Evolutionary conservation across 2,329 filamentous ascomycete species (phyloP), one percentile per base, ranked within the genome.

Genomic region (Penicillium sp.): DNA sequence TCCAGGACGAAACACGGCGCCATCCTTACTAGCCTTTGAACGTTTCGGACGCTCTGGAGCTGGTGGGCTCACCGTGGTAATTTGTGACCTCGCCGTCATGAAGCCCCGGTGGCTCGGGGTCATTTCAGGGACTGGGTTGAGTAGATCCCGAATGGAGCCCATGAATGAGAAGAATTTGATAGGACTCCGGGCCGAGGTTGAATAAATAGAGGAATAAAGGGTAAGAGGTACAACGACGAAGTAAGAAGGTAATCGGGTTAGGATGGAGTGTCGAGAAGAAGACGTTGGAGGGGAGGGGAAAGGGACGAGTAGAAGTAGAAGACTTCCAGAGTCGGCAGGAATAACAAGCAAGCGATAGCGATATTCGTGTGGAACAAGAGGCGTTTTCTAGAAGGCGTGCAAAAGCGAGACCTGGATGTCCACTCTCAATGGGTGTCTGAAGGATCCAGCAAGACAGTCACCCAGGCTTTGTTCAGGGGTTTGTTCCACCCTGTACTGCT

Each of bases 21-120:
- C 83, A 68, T 90, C 87, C 73, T 90, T 92, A 60, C 83, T 79
- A 70, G 88, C 80, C 77, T 88, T 91, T 65, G 83, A 82, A 69
- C 73, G 76, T 64, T 76, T 78, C 26, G 69, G 68, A 22, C 67
- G 70, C 19, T 67, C 64, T 6, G 67, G 40, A 6, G 46, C 63
- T 13, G 38, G 28, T 2, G 38, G 11, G 25, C 46, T 52, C 11
- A 4, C 38, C 8, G 33, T n/a, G 38, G 42, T 19, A 26, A 22
- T 14, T 28, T 22, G 19, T 10, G 40, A 22, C 19, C n/a, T 25
- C 13, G 38, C 16, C 48, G 43, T 43, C n/a, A 33, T 40, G 19
- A 22, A 38, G 7, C 37, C 33, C 63, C 61, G 30, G 22, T 19
- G 52, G n/a, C 37, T 26, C 8, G 26, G 65, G 51, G 53, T 53